Evolutionary conservation across 2,329 filamentous ascomycete genomes (phyloP).

Genomic region (Aspergillus caelatus): DNA sequence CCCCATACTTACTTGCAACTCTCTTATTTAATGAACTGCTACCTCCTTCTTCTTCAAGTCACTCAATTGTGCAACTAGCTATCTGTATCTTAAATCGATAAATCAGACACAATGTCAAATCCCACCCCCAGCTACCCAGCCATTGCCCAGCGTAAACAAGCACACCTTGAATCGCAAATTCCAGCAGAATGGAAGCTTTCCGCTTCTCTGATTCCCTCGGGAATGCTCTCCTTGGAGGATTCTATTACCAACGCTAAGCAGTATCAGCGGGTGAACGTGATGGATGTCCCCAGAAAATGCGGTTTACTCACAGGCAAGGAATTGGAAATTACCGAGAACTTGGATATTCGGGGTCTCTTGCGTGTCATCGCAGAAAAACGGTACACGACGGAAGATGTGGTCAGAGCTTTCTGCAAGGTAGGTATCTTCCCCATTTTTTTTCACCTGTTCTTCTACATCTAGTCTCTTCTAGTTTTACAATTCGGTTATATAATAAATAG

Average conservation of each 20-base stretch:
- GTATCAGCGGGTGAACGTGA: slow-evolving; percentile 43
- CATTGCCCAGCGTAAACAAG: slow-evolving; percentile 44
- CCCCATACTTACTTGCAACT: not conserved
- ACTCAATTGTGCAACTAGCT: not conserved
- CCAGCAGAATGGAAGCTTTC: slow-evolving; percentile 44
- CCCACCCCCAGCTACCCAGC: slow-evolving; percentile 26
- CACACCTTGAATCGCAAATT: slow-evolving; percentile 40
- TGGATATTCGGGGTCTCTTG: slow-evolving; percentile 48
- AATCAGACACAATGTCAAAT: not conserved
- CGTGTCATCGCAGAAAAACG: slow-evolving; percentile 35
- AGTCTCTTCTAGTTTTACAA: not conserved
- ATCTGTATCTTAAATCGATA: not conserved
- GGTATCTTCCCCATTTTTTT: slow-evolving; percentile 20
- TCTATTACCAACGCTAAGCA: slow-evolving; percentile 35
- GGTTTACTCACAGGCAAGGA: slow-evolving; percentile 56
- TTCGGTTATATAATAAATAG: too few relatives aligned
- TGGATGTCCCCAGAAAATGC: slow-evolving; percentile 55
- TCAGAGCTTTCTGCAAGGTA: slow-evolving; percentile 60
- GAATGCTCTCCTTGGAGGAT: slow-evolving; percentile 39
- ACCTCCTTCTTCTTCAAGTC: not conserved
- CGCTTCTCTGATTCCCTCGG: slow-evolving; percentile 33
- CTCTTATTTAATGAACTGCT: not conserved
- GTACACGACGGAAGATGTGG: slow-evolving; percentile 50
- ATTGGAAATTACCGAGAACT: slow-evolving; percentile 58
- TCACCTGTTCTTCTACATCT: not conserved